Evolutionary conservation across 352 stramenopile species (phyloP), one percentile per base, ranked within the genome.

Genomic region (Phytophthora brassicae): DNA sequence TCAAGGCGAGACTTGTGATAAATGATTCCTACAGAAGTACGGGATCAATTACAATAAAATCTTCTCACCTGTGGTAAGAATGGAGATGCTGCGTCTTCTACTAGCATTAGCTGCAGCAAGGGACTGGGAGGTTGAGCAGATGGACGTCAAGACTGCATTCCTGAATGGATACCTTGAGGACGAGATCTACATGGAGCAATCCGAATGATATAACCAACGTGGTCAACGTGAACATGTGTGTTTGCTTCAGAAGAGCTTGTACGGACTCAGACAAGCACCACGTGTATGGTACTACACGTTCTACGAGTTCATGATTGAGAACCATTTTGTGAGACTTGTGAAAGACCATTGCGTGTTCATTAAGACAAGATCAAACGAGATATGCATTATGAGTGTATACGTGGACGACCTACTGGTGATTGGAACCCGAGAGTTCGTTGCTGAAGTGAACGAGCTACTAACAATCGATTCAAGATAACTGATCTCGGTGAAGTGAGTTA

Each of bases 101-200:
- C 26, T 4, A 8, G 26, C 26, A 31, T 9, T 31, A 31, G 26
- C 26, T 31, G 26, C 26, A 31, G 4, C 8, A 8, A 31, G n/a
- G 26, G 26, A 31, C 8, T 9, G 11, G 7, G 31, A 38, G 8
- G 11, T 6, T n/a, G 36, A 64, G 8, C 58, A 72, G 16, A 68
- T 72, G 52, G 68, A 75, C 56, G 53, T 72, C 9, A 59, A 72
- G 19, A 72, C 57, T 0, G 63, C 53, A 0, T 75, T 72, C 22
- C 19, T 69, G 2, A 53, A 75, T 26, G 53, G 62, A 3, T 31
- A 16, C 2, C 44, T 75, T 0, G 39, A 64, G 1, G 58, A 69
- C 24, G 56, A 69, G 8, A 55, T 72, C 0, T 72, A 66, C 58
- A 66, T 69, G 54, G 38, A 60, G 3, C 57, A 68, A 22, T 52